Evolutionary conservation across 2,329 filamentous ascomycete genomes (phyloP).

Genomic region (Lasiodiplodia citricola): DNA sequence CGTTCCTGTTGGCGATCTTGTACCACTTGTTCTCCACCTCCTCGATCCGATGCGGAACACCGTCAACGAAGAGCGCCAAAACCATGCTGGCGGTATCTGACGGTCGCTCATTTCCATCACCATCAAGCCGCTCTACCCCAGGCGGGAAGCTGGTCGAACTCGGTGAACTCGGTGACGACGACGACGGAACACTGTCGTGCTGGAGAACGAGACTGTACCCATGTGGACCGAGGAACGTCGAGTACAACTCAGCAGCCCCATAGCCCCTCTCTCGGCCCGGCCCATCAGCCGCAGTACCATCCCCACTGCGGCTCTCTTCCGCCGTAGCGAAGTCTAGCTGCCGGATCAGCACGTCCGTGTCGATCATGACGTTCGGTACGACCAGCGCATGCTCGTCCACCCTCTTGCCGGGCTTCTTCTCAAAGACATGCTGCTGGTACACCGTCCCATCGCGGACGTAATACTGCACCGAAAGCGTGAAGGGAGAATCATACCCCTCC

Average conservation of each 20-base stretch:
- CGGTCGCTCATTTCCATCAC: neutral
- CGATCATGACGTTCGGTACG: conserved; percentile 5
- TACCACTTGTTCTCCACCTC: conserved; percentile 19
- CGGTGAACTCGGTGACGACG: neutral
- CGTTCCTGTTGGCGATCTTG: conserved; percentile 4
- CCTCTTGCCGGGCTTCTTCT: neutral
- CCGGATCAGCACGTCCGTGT: conserved; percentile 11
- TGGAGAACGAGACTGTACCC: conserved; percentile 4
- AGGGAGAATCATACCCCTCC: neutral
- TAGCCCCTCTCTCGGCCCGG: neutral
- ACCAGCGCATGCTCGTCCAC: neutral
- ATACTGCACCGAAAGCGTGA: conserved; percentile 1
- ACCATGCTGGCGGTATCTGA: neutral
- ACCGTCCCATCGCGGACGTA: neutral
- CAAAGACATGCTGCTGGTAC: conserved; percentile 8
- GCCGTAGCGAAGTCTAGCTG: neutral
- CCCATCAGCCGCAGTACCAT: too few relatives aligned
- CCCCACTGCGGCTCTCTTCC: neutral
- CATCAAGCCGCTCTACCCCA: neutral
- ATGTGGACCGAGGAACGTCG: neutral
- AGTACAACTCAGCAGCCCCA: neutral
- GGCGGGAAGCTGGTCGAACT: neutral
- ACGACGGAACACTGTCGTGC: neutral
- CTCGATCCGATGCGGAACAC: neutral
- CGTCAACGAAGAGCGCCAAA: conserved; percentile 7